Base-by-base conservation (phyloP, 2,329 filamentous ascomycete genomes). In the Ophiosphaerella narmari region DNA sequence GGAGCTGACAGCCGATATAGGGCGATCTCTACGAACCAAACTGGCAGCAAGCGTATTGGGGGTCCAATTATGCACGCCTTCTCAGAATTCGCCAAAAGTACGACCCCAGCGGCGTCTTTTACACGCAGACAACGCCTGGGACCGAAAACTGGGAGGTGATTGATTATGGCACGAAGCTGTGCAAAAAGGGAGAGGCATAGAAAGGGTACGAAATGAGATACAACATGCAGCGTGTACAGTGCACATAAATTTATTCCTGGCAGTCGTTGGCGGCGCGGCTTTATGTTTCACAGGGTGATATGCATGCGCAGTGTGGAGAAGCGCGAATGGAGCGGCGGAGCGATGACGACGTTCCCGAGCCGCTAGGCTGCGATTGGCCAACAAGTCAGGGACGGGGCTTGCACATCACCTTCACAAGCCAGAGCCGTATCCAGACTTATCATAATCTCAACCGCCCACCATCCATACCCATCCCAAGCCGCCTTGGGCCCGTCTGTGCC, bases 31-130 rank as follows among this genome's bases (percentile, higher is more conserved):
- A 72, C 33, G 70, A 72, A 50, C 69, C 69, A 1, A 62, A 72
- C 49, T 74, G 68, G 68, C 69, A 72, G 35, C 48, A 65, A 29
- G 55, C 67, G 21, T 73, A 71, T 51, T 74, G 68, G 67, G 71
- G 71, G 0, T 51, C 44, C 5, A 73, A 73, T 18, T 74, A 73
- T 39, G 51, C 62, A 3, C 55, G 57, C 14, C 56, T 74, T n/a
- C 48, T 72, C 2, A 12, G 65, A 48, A 49, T 67, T 9, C 62
- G 67, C 12, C 57, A 62, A 47, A 68, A 71, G 59, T 71, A 60
- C 54, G 71, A 74, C 58, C 65, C 71, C 1, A 50, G 61, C 4
- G 70, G 67, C 3, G 62, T 73, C 2, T 71, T 73, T 40, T 72
- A 69, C 34, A 62, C 67, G 2, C 59, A 66, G 52, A 71, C 67